These are phyloP conservation scores for Torulaspora gathmanii DNA, from an alignment of 805 yeast species.

Conservation along the genomic window DNA sequence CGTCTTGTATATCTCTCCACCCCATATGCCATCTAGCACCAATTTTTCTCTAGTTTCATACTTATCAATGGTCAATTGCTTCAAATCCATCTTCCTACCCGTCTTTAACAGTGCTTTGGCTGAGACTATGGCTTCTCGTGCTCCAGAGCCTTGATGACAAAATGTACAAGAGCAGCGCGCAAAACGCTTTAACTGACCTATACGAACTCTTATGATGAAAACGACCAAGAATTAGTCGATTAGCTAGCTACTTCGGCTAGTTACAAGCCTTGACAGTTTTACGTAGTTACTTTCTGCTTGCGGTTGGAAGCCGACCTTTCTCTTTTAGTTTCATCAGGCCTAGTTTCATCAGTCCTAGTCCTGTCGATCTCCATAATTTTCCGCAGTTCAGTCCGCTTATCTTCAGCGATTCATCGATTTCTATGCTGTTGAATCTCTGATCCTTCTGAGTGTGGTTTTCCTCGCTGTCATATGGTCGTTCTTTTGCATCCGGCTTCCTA, in stretches of 20 bases:
- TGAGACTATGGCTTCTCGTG: background rate
- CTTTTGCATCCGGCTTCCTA: too few relatives aligned
- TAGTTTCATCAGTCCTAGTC: too few relatives aligned
- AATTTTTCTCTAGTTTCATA: conserved; percentile 28
- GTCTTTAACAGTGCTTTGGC: background rate
- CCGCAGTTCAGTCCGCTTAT: too few relatives aligned
- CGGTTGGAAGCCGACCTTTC: too few relatives aligned
- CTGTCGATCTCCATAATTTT: too few relatives aligned
- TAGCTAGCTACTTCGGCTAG: background rate
- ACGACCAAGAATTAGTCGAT: background rate
- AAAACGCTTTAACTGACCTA: background rate
- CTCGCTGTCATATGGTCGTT: too few relatives aligned
- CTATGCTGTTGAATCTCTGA: too few relatives aligned
- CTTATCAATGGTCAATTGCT: conserved; percentile 18
- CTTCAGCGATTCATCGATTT: too few relatives aligned
- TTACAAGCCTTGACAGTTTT: too few relatives aligned
- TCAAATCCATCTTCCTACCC: conserved; percentile 10
- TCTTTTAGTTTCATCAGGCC: too few relatives aligned
- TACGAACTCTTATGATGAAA: background rate
- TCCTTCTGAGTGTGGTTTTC: too few relatives aligned
- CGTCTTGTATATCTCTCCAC: conserved; percentile 25
- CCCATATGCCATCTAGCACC: conserved; percentile 31
- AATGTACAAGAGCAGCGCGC: background rate
- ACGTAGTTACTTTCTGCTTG: too few relatives aligned
- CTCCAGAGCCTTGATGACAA: background rate